Evolutionary conservation across 352 stramenopile genomes (phyloP), one percentile per base, ranked within the genome.

Genomic region (Phytophthora europaea): DNA sequence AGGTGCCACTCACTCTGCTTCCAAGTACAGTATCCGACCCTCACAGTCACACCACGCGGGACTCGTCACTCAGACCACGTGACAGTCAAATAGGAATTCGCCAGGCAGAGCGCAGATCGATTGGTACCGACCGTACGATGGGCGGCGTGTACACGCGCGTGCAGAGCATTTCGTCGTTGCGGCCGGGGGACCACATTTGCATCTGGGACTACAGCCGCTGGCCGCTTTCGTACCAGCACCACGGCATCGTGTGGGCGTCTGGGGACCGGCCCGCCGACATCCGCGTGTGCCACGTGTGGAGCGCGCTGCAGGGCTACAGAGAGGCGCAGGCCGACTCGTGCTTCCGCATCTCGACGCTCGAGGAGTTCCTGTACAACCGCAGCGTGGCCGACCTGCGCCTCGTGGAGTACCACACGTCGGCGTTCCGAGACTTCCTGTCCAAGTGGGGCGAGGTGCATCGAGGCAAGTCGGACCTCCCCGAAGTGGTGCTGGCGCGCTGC

Each of bases 181-280:
- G 87, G 16, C 85, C 87, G 10, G 87, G 83, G 47, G 87, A 94
- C 72, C 87, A 94, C 72, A 85, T 94, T 31, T 84, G 77, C 56
- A 89, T 94, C 67, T 94, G 87, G 87, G 87, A 94, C 67, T 76
- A 85, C 71, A 92, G 83, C 54, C 87, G 84, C 47, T 94, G 87
- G 87, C 87, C 87, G 18, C 85, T 94, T 56, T 81, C 80, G 48
- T 94, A 94, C 72, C 84, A 92, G 75, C 87, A 94, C 68, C 87
- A 94, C 65, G 87, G 87, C 36, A 90, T 94, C 58, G 81, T 94
- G 22, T 92, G 82, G 83, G 80, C 81, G 6, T 88, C 84, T 12
- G 80, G 81, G 47, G 77, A 81, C 28, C 76, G 67, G 22, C 68
- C 76, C 22, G 70, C 68, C 13, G 78, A 88, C 34, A 87, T 92